Evolutionary conservation across 164 flowering plant species (phyloP).

Genomic region (Nymphaea thermarum): DNA sequence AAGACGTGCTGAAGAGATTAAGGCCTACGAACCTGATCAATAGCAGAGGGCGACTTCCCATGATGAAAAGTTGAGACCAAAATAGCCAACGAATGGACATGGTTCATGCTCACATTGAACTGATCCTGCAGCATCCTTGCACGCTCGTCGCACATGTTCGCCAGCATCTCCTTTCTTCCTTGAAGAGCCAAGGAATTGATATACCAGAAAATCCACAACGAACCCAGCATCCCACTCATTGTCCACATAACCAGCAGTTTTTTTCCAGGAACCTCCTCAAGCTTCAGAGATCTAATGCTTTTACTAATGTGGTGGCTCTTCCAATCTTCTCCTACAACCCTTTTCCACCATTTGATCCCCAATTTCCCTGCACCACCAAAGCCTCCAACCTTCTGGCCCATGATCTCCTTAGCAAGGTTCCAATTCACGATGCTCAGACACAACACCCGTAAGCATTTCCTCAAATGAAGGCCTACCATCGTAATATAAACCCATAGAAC

Average conservation of each 20-base stretch:
- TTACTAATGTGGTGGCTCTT: conserved; percentile 29
- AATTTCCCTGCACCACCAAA: conserved; percentile 32
- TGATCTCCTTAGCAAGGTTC: conserved; percentile 38
- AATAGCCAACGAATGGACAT: conserved; percentile 81
- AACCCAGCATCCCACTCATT: conserved; percentile 25
- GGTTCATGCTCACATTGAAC: conserved; percentile 94
- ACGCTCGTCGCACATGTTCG: conserved; percentile 90
- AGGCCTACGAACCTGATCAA: conserved; percentile 59
- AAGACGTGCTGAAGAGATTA: too few relatives aligned
- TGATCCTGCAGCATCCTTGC: conserved; percentile 91
- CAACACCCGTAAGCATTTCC: not conserved
- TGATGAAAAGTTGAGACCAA: conserved; percentile 84
- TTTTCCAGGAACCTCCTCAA: conserved; percentile 42
- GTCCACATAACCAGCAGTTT: conserved; percentile 46
- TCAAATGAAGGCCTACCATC: not conserved
- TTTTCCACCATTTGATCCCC: conserved; percentile 42
- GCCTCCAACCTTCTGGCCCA: conserved; percentile 32
- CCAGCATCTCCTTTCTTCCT: conserved; percentile 70
- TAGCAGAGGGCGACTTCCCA: conserved; percentile 70
- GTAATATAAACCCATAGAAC: too few relatives aligned
- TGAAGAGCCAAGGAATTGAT: conserved; percentile 49
- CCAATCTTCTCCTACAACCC: conserved; percentile 22
- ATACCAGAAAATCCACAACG: conserved; percentile 42
- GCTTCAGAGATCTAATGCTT: conserved; percentile 35
- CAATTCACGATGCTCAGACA: conserved; percentile 35